phyloP scores from a whole-genome alignment of 495 filamentous ascomycete genomes.

The Copromyces sp. region DNA sequence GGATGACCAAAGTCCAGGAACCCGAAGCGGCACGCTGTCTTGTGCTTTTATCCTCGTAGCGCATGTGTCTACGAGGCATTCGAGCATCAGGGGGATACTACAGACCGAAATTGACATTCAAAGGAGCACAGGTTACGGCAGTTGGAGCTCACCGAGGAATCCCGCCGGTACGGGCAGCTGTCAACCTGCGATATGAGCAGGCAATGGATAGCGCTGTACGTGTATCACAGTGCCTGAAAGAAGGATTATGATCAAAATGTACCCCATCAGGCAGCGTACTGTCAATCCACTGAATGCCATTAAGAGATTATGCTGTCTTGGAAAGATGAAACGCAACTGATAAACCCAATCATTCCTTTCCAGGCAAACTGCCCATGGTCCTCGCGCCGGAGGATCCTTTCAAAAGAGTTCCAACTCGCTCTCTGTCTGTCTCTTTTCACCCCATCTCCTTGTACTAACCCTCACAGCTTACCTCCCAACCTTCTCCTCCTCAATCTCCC shows the following conservation, averaged over 20 bases:
- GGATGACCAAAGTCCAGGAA: neutral
- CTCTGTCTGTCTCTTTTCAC: neutral
- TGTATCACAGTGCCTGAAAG: neutral
- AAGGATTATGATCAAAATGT: neutral
- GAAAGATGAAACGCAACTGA: neutral
- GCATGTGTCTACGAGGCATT: neutral
- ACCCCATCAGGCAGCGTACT: neutral
- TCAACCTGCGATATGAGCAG: too few relatives aligned
- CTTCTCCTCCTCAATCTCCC: constrained; percentile 59
- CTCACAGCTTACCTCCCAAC: constrained; percentile 21
- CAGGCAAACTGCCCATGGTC: neutral
- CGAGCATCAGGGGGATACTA: neutral
- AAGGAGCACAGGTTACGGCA: neutral
- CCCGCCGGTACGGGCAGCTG: neutral
- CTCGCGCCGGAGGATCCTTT: neutral
- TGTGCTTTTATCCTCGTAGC: neutral
- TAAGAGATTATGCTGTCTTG: neutral
- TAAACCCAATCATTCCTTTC: neutral
- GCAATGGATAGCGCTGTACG: neutral
- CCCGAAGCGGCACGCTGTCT: neutral
- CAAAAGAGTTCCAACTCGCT: neutral
- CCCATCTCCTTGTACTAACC: neutral
- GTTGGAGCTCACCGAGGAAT: neutral
- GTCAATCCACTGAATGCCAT: neutral
- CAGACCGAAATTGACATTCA: neutral